These are phyloP conservation scores for Podila verticillata DNA, from an alignment of 192 early-diverging fungal genomes.

Conservation along the genomic window DNA sequence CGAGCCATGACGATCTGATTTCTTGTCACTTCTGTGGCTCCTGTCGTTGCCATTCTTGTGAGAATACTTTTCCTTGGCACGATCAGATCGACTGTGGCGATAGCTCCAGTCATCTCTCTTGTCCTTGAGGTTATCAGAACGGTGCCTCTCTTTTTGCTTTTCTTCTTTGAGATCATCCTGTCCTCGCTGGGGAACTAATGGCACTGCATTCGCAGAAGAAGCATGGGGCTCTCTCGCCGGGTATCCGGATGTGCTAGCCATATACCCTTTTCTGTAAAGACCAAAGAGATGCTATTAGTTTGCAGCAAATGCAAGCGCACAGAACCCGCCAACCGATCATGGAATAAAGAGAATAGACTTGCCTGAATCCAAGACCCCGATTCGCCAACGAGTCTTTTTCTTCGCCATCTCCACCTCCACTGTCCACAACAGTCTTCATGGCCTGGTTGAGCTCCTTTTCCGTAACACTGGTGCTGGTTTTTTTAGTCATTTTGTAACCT, in stretches of 20 bases:
- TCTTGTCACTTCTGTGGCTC: background rate
- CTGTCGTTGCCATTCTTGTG: background rate
- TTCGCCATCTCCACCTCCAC: conserved; percentile 40
- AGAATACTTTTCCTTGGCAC: background rate
- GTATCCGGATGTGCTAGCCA: too few relatives aligned
- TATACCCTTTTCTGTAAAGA: too few relatives aligned
- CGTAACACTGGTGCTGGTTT: conserved; percentile 53
- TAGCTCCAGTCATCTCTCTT: background rate
- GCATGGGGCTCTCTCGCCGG: too few relatives aligned
- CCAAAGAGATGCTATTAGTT: background rate
- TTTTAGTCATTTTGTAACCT: conserved; percentile 56
- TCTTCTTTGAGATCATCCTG: too few relatives aligned
- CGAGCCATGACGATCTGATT: background rate
- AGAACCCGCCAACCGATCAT: background rate
- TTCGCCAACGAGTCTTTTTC: conserved; percentile 24
- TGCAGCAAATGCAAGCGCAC: background rate
- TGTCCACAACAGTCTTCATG: conserved; percentile 38
- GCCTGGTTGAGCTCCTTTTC: conserved; percentile 57
- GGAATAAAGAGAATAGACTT: background rate
- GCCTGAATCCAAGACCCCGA: conserved; percentile 42
- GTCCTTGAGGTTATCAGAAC: background rate
- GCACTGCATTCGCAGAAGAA: too few relatives aligned
- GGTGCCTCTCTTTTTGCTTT: too few relatives aligned
- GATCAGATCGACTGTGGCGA: background rate
- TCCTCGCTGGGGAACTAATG: too few relatives aligned